Conservation (phyloP, 768 basidiomycete species). For the Jaapia argillacea region DNA sequence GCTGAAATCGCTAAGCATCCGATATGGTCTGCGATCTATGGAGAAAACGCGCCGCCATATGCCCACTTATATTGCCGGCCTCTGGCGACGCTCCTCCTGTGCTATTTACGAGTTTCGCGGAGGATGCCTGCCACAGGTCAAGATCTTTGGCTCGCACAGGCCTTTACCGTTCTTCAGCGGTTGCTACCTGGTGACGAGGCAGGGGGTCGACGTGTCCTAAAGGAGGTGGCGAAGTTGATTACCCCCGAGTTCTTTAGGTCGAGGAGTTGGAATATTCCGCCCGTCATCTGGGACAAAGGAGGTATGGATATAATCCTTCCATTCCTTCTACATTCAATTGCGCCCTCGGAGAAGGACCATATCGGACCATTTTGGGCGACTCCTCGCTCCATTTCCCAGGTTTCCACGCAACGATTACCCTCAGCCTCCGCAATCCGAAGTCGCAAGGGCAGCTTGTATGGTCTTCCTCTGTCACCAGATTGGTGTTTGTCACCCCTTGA, state of each 20-base stretch:
- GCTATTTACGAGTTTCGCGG: constrained; percentile 50
- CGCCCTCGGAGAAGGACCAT: constrained; percentile 27
- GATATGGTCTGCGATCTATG: constrained; percentile 31
- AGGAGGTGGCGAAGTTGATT: constrained; percentile 26
- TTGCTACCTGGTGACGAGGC: constrained; percentile 73
- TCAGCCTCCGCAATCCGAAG: constrained; percentile 6
- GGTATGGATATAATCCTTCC: constrained; percentile 44
- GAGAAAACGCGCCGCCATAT: constrained; percentile 13
- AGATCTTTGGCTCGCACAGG: constrained; percentile 60
- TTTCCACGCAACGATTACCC: constrained; percentile 44
- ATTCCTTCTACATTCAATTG: constrained; percentile 43
- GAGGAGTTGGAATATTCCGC: constrained; percentile 26
- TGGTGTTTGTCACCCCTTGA: constrained; percentile 67
- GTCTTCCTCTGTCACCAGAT: constrained; percentile 42
- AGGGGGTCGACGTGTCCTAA: constrained; percentile 31
- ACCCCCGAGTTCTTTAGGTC: constrained; percentile 30
- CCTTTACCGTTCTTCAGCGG: constrained; percentile 41
- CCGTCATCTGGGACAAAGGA: constrained; percentile 38
- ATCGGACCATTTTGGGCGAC: constrained; percentile 44
- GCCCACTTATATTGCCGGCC: constrained; percentile 34
- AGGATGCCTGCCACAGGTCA: constrained; percentile 42
- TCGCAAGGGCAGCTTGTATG: constrained; percentile 12
- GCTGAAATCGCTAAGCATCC: constrained; percentile 39
- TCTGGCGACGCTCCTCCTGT: constrained; percentile 40
- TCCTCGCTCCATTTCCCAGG: constrained; percentile 42